phyloP scores from a whole-genome alignment of 2,329 filamentous ascomycete genomes.

The Ophiostoma sp. region DNA sequence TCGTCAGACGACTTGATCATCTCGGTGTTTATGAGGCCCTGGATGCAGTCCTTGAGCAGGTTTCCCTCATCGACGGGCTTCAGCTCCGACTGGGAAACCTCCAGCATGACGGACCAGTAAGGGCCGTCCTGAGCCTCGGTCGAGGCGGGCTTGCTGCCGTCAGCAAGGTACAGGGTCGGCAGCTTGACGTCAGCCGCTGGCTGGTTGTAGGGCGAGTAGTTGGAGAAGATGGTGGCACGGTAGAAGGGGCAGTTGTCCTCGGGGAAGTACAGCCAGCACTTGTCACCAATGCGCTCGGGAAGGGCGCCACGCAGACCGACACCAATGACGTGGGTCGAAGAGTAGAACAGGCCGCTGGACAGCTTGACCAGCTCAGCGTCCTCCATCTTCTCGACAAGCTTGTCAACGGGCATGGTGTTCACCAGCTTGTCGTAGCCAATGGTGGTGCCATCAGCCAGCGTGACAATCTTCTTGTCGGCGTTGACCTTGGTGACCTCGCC shows the following conservation, averaged over 20 bases:
- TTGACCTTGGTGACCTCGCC: conserved; percentile 83
- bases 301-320: conserved; percentile 87
- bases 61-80: conserved; percentile 88
- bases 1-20: conserved; percentile 89
- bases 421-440: conserved; percentile 89
- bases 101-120: conserved; percentile 99
- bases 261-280: conserved; percentile 99
- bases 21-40: conserved; percentile 94
- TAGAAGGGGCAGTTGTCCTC: conserved; percentile 99
- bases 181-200: conserved; percentile 77
- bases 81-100: conserved; percentile 91
- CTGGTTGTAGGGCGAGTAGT: conserved; percentile 99
- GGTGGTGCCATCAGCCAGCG: conserved; percentile 75
- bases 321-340: conserved; percentile 93
- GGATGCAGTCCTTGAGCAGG: conserved; percentile 83
- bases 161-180: conserved; percentile 74
- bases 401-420: conserved; percentile 94
- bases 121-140: conserved; percentile 75
- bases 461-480: conserved; percentile 75
- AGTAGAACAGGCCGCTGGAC: conserved; percentile 92
- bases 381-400: conserved; percentile 78
- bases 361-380: conserved; percentile 76
- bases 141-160: conserved; percentile 74
- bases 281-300: conserved; percentile 95
- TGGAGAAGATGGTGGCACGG: conserved; percentile 99